Base-by-base conservation (phyloP, 208 protist genomes). In the Leishmania guyanensis region DNA sequence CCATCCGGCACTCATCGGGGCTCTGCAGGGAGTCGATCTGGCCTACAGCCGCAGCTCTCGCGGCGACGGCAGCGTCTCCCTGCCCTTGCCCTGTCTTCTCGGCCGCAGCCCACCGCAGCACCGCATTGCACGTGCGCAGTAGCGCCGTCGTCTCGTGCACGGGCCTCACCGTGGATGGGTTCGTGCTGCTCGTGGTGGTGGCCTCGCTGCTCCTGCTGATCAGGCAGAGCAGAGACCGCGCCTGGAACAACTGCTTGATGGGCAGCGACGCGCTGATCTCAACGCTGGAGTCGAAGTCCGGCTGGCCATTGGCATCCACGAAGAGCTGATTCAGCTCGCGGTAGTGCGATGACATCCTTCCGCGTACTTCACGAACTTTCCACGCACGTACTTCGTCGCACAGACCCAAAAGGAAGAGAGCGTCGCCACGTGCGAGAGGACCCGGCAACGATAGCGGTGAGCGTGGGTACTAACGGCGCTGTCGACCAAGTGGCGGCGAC, bases 1-100 rank as follows among this genome's bases (percentile, higher is more conserved):
- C 87, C 71, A 96, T 85, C 46, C 92, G 92, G 62, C 87, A 89
- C 84, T 96, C 91, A 53, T 91, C 90, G 36, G 92, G 84, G 51
- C 86, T 75, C 46, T 85, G 83, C 58, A 96, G 70, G 16, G 84
- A 75, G 43, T 94, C 90, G 17, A 93, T 72, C 56, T 26, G 29
- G n/a, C 64, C 58, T 43, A 36, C 51, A 9, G 39, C 86, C 56
- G 51, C 86, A 77, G n/a, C 65, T 79, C 60, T 86, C 87, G 71
- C 87, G 89, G 46, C 69, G 88, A 75, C 86, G 88, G 46, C 46
- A 54, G 69, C 39, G 69, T 29, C 69, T 73, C 46, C 69, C 3
- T 29, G 22, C 51, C 73, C 17, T 33, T 26, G 51, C 14, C 16
- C 71, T 1, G 48, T 29, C 51, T 62, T 62, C 16, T 16, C 29